Base-by-base conservation (phyloP, 1,284 basidiomycete genomes). In the Ceratobasidium sp. region DNA sequence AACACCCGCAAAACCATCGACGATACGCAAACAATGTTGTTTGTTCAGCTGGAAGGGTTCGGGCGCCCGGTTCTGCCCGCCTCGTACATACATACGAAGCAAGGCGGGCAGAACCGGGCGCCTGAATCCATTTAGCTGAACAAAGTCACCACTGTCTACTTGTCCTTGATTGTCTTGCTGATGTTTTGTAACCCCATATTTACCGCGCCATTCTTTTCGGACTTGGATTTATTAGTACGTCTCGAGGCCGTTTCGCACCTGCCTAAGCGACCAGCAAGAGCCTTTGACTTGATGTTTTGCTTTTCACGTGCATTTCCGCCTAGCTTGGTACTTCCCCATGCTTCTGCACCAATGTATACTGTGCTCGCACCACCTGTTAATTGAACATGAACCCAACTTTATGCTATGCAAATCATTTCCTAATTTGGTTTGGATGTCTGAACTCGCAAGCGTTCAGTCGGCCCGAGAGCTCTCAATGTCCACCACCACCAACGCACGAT, bases 261-360 rank as follows among this genome's bases (percentile, higher is more conserved):
- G 57, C 43, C 40, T 27, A 57, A 60, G 57, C 57, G 57, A 60
- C 42, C 45, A 27, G 35, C n/a, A 40, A 60, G 40, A 42, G 38
- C 31, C 27, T 47, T 47, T 45, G 40, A 60, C 40, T 45, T 60
- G 57, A 60, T 60, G 57, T 60, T 22, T 43, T 42, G 29, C 57
- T 47, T 60, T n/a, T 60, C 43, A 60, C 57, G 57, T 42, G 57
- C 57, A 42, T 47, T 60, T 47, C 38, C 25, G 57, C 57, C 57
- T 60, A 42, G 57, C 47, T 60, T 47, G 45, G 38, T 60, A 60
- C 57, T 60, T 20, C 57, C 57, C 42, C 27, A 55, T 53, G 50
- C 20, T 17, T 40, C 17, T 7, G 5, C 29, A 32, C n/a, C 38
- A 22, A 8, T 38, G 13, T 40, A 15, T 53, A 8, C 20, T 55